A percentile compares a stretch with the other conserved stretches of the same genome.
phyloP scores from a whole-genome alignment of 2,329 filamentous ascomycete genomes.

The Aspergillus sp. region DNA sequence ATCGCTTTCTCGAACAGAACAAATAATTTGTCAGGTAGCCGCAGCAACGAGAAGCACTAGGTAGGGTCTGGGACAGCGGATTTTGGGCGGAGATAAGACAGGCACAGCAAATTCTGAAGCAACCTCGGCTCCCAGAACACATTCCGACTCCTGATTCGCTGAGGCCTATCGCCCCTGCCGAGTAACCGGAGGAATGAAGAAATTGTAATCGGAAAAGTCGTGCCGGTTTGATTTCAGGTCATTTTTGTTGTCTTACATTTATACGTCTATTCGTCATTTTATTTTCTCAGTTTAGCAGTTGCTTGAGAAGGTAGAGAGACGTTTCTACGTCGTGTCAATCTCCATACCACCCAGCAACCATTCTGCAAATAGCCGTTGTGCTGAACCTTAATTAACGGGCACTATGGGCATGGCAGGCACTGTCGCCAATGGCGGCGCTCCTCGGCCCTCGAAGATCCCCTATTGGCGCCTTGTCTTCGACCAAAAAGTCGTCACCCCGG shows the following conservation, averaged over 20 bases:
- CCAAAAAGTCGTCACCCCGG: constrained; percentile 38
- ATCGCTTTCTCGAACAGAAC: not conserved
- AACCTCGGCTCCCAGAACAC: not conserved
- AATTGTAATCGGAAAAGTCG: not conserved
- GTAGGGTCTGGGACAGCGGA: not conserved
- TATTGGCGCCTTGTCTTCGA: constrained; percentile 38
- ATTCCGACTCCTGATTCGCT: not conserved
- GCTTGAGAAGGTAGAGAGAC: not conserved
- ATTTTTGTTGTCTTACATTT: not conserved
- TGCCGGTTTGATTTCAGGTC: not conserved
- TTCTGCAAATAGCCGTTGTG: not conserved
- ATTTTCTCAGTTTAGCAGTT: not conserved
- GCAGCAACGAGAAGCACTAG: too few species aligned
- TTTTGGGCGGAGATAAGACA: not conserved
- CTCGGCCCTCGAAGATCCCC: constrained; percentile 30
- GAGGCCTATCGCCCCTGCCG: not conserved
- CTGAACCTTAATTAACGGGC: constrained; percentile 1
- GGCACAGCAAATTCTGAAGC: not conserved
- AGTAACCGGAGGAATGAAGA: not conserved
- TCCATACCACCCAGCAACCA: not conserved
- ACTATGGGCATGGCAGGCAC: not conserved
- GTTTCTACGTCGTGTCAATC: not conserved
- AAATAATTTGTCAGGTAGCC: too few species aligned
- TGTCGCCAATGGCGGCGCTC: not conserved
- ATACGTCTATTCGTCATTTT: not conserved